Percentiles rank a stretch among this genome's conserved stretches.
Conservation (phyloP, 768 basidiomycete genomes). For the Lactifluus subvellereus region DNA sequence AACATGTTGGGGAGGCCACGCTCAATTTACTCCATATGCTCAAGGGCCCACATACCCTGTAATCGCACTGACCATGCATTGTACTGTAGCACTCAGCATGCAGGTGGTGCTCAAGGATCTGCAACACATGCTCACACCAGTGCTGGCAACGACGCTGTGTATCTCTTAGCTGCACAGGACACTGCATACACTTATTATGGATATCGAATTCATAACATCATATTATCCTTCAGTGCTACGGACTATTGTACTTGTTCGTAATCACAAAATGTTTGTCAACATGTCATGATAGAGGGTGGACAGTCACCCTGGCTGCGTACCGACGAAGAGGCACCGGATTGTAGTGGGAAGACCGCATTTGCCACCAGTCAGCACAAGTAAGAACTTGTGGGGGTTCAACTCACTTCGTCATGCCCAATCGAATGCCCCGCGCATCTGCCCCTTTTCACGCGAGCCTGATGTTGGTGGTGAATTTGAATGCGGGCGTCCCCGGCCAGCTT, state of each 20-base stretch:
- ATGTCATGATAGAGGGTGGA: no score
- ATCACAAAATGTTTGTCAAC: no score
- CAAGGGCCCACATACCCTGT: slow-evolving; percentile 2
- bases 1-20: neutral
- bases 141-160: neutral
- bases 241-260: no score
- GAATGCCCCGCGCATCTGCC: slow-evolving; percentile 66
- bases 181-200: neutral
- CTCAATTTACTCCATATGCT: slow-evolving; percentile 1
- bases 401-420: slow-evolving; percentile 62
- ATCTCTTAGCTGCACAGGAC: slow-evolving; percentile 2
- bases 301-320: no score
- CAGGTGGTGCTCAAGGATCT: slow-evolving; percentile 11
- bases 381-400: slow-evolving; percentile 22
- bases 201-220: no score
- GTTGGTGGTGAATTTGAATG: slow-evolving; percentile 70
- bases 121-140: neutral
- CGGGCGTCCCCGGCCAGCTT: slow-evolving; percentile 72
- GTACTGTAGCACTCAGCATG: neutral
- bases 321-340: no score
- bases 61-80: neutral
- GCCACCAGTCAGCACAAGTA: neutral
- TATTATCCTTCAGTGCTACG: no score
- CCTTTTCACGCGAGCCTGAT: slow-evolving; percentile 58
- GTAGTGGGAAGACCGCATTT: neutral